Evolutionary conservation across 805 yeast genomes (phyloP).

Genomic region (Myxozyma mucilagina): DNA sequence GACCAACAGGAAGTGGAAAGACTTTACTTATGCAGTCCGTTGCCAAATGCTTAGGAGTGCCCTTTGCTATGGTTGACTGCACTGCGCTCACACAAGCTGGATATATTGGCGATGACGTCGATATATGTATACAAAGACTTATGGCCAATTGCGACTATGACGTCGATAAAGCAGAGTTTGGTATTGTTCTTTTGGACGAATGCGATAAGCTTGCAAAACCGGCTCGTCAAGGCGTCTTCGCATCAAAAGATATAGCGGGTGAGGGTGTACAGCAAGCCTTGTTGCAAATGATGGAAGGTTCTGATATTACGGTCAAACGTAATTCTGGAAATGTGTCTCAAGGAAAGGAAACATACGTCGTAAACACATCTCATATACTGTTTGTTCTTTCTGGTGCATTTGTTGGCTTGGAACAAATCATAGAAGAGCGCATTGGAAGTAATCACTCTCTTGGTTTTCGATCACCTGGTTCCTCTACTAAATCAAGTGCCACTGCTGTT

Average conservation of each 20-base stretch:
- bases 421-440: slow-evolving; percentile 43
- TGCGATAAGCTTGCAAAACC: slow-evolving; percentile 57
- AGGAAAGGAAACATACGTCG: slow-evolving; percentile 45
- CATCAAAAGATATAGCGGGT: slow-evolving; percentile 56
- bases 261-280: slow-evolving; percentile 67
- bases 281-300: slow-evolving; percentile 58
- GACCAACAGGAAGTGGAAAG: slow-evolving; percentile 66
- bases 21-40: slow-evolving; percentile 57
- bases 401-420: slow-evolving; percentile 55
- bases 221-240: slow-evolving; percentile 32
- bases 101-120: slow-evolving; percentile 65
- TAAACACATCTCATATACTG: slow-evolving; percentile 57
- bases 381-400: slow-evolving; percentile 65
- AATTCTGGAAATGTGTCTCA: slow-evolving; percentile 8
- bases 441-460: slow-evolving; percentile 23
- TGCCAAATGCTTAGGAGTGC: slow-evolving; percentile 54
- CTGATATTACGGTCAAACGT: slow-evolving; percentile 48
- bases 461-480: not conserved
- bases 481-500: not conserved
- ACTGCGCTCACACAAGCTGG: slow-evolving; percentile 66
- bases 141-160: slow-evolving; percentile 53
- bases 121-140: slow-evolving; percentile 55
- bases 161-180: slow-evolving; percentile 51
- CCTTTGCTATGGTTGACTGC: slow-evolving; percentile 61
- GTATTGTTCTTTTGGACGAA: slow-evolving; percentile 62